These are phyloP conservation scores for Dysphania ambrosioides DNA, from an alignment of 148 eudicot species.

Conservation along the genomic window DNA sequence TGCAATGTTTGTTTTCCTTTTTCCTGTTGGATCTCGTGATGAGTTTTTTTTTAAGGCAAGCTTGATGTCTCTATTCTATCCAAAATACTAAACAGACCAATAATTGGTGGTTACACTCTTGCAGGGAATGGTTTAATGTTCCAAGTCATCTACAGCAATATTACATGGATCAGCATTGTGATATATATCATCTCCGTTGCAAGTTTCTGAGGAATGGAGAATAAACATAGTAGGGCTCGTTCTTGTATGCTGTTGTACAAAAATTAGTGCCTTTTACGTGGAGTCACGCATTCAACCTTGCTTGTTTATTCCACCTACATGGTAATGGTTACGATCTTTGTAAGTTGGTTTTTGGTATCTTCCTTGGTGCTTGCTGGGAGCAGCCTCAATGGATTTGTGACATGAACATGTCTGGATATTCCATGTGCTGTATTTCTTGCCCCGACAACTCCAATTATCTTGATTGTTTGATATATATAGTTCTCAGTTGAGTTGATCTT, in stretches of 20 bases:
- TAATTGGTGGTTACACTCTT: not conserved
- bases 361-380: not conserved
- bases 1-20: not conserved
- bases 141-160: slow-evolving; percentile 1
- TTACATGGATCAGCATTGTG: not conserved
- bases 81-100: no score
- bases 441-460: not conserved
- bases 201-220: not conserved
- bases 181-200: not conserved
- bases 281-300: not conserved
- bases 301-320: not conserved
- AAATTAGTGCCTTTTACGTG: not conserved
- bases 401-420: no score
- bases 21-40: no score
- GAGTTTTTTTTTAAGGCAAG: no score
- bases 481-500: not conserved
- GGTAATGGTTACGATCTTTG: not conserved
- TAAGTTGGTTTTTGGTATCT: not conserved
- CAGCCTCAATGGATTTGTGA: no score
- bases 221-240: not conserved
- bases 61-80: not conserved
- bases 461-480: not conserved
- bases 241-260: not conserved
- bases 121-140: slow-evolving; percentile 5
- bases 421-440: not conserved